Percentiles rank a stretch among this genome's conserved stretches.
phyloP scores from a whole-genome alignment of 1,284 basidiomycete species.

The Cutaneotrichosporon sp. region DNA sequence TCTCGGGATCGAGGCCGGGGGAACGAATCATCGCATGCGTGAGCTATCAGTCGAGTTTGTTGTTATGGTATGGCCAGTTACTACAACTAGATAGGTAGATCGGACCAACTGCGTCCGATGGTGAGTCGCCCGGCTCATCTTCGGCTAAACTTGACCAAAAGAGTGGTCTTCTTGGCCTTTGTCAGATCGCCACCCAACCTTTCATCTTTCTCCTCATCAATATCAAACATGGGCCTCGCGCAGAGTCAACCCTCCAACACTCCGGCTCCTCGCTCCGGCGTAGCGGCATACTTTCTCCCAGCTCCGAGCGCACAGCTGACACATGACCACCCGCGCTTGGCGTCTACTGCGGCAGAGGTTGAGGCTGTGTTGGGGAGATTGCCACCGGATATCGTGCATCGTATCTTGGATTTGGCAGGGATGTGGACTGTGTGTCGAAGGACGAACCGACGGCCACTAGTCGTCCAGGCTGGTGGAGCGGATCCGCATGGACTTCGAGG shows the following conservation, averaged over 20 bases:
- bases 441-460: slow-evolving; percentile 22
- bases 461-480: slow-evolving; percentile 26
- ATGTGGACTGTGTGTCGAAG: slow-evolving; percentile 33
- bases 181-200: neutral
- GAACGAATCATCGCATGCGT: neutral
- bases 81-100: neutral
- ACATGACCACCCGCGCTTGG: slow-evolving; percentile 6
- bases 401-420: slow-evolving; percentile 35
- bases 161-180: too few relatives aligned
- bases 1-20: slow-evolving; percentile 7
- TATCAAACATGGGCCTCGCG: slow-evolving; percentile 1
- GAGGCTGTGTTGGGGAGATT: slow-evolving; percentile 23
- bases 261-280: neutral
- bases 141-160: neutral
- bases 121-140: neutral
- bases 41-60: neutral
- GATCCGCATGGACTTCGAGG: slow-evolving; percentile 20
- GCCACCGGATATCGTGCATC: slow-evolving; percentile 34
- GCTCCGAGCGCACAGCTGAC: neutral
- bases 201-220: neutral
- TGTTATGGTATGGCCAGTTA: neutral
- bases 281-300: slow-evolving; percentile 6
- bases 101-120: neutral
- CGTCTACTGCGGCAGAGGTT: slow-evolving; percentile 9
- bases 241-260: neutral